Evolutionary conservation across 208 protist species (phyloP).

Genomic region (Acanthamoeba lugdunensis): DNA sequence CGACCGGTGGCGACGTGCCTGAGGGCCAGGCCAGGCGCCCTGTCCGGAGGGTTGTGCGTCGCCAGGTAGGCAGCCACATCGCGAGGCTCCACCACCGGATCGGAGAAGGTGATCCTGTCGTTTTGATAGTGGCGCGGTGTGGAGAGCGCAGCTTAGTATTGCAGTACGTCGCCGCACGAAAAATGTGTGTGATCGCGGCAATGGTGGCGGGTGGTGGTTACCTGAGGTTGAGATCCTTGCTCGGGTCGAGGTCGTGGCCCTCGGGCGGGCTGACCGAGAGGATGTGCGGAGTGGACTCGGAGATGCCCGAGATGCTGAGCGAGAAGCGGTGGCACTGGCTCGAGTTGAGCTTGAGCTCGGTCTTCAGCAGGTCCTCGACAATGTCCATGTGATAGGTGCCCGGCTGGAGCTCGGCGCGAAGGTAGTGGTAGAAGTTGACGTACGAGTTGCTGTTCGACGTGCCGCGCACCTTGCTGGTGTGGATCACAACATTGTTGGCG

Average conservation of each 20-base stretch:
- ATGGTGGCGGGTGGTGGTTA: not conserved
- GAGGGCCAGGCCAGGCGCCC: slow-evolving; percentile 33
- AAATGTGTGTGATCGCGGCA: not conserved
- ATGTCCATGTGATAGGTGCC: slow-evolving; percentile 58
- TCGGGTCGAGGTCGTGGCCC: slow-evolving; percentile 65
- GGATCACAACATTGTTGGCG: not conserved
- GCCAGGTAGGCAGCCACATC: slow-evolving; percentile 54
- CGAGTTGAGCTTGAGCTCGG: slow-evolving; percentile 19
- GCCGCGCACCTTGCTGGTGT: slow-evolving; percentile 30
- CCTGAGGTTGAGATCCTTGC: slow-evolving; percentile 29
- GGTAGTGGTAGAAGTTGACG: slow-evolving; percentile 67
- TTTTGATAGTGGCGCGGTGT: not conserved
- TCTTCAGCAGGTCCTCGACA: slow-evolving; percentile 64
- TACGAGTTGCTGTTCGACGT: slow-evolving; percentile 60
- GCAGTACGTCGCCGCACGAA: not conserved
- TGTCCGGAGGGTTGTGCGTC: not conserved
- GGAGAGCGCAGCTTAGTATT: too few relatives aligned
- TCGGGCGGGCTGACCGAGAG: slow-evolving; percentile 45
- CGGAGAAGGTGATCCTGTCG: slow-evolving; percentile 52
- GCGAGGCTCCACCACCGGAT: not conserved
- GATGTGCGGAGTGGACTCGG: slow-evolving; percentile 54
- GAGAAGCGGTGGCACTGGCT: slow-evolving; percentile 62
- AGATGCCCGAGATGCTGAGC: slow-evolving; percentile 36
- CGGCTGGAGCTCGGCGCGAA: slow-evolving; percentile 40
- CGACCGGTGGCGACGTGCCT: not conserved